Conservation (phyloP, 2,329 filamentous ascomycete genomes). For the Alternaria rosae region DNA sequence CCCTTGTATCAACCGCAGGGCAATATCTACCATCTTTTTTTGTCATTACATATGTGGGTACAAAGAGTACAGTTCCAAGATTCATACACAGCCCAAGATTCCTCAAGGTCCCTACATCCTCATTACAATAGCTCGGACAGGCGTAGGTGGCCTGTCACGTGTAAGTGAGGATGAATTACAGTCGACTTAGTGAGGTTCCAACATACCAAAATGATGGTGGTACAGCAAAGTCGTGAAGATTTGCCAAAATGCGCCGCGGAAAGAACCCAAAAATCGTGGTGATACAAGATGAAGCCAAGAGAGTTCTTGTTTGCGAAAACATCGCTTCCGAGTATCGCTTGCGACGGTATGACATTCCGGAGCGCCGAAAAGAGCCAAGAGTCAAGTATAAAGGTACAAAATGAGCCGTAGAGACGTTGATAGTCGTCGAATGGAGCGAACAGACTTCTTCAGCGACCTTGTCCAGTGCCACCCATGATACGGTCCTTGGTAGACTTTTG, state of each 20-base stretch:
- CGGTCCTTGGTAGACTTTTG: constrained; percentile 41
- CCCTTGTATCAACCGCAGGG: neutral
- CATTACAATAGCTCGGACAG: neutral
- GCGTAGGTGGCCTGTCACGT: neutral
- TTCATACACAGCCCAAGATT: neutral
- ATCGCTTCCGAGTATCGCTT: neutral
- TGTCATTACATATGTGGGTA: neutral
- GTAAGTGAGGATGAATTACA: neutral
- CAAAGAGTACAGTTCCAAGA: neutral
- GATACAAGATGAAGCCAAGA: neutral
- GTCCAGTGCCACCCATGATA: constrained; percentile 37
- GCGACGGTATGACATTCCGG: too few relatives aligned
- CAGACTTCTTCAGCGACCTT: constrained; percentile 12
- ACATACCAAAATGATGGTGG: neutral
- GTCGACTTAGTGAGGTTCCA: neutral
- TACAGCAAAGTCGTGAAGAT: neutral
- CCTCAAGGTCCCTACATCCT: neutral
- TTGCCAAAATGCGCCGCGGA: neutral
- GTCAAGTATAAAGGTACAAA: constrained; percentile 36
- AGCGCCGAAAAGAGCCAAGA: neutral
- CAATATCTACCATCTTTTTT: neutral
- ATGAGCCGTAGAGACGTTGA: neutral
- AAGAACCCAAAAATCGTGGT: neutral
- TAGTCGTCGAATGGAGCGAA: neutral
- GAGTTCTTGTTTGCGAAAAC: neutral